Conservation (phyloP, 352 stramenopile genomes). For the Phytophthora pisi region DNA sequence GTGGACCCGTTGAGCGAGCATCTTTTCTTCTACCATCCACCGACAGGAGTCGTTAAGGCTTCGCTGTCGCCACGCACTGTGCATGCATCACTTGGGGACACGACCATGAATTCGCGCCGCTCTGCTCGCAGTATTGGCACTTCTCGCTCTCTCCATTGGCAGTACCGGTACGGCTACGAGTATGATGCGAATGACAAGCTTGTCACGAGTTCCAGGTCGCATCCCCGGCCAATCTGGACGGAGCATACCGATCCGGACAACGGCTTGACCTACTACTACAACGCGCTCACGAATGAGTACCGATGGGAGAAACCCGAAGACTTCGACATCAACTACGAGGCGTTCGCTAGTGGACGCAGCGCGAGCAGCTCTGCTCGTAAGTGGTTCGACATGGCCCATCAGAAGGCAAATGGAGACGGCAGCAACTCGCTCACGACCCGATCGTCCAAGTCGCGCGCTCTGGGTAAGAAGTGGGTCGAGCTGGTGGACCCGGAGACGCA, state of each 20-base stretch:
- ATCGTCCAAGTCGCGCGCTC: slow-evolving; percentile 41
- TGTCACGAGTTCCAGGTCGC: slow-evolving; percentile 30
- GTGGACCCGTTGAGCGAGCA: slow-evolving; percentile 67
- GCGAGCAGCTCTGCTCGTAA: slow-evolving; percentile 54
- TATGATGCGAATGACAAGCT: slow-evolving; percentile 51
- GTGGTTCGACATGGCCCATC: slow-evolving; percentile 60
- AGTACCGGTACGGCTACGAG: slow-evolving; percentile 79
- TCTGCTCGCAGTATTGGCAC: slow-evolving; percentile 31
- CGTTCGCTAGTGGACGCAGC: slow-evolving; percentile 40
- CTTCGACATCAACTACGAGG: slow-evolving; percentile 62
- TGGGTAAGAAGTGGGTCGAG: slow-evolving; percentile 87
- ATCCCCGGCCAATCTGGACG: slow-evolving; percentile 64
- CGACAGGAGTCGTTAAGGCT: slow-evolving; percentile 46
- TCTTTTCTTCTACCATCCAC: slow-evolving; percentile 71
- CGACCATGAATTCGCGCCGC: slow-evolving; percentile 26
- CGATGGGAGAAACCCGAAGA: slow-evolving; percentile 77
- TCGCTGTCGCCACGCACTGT: slow-evolving; percentile 69
- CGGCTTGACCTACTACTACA: slow-evolving; percentile 69
- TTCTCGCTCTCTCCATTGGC: slow-evolving; percentile 65
- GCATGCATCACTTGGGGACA: slow-evolving; percentile 40
- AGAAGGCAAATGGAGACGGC: slow-evolving; percentile 27
- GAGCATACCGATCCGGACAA: slow-evolving; percentile 58
- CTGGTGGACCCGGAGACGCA: slow-evolving; percentile 75
- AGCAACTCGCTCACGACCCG: slow-evolving; percentile 38
- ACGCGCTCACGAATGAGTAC: slow-evolving; percentile 76